Evolutionary conservation across 768 basidiomycete genomes (phyloP).

Genomic region (Boletellus emodensis): DNA sequence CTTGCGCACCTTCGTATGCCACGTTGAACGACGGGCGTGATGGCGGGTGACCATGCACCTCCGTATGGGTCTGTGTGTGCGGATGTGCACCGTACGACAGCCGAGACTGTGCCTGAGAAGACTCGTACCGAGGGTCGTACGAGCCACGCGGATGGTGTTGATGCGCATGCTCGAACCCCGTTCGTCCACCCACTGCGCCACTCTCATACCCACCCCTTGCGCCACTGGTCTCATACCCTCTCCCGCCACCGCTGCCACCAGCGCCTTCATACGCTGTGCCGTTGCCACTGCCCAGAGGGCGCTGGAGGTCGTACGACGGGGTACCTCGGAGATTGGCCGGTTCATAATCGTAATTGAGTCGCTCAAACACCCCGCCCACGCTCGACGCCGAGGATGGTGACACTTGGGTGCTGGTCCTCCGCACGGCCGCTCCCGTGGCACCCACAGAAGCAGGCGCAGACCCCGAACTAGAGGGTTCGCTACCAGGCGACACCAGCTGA

Average conservation of each 20-base stretch:
- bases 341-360: constrained; percentile 22
- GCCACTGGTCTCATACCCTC: constrained; percentile 19
- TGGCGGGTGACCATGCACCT: constrained; percentile 15
- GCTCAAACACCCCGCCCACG: constrained; percentile 20
- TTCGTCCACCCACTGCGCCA: constrained; percentile 10
- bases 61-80: constrained; percentile 15
- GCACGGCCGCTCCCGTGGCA: background rate
- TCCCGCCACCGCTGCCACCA: constrained; percentile 10
- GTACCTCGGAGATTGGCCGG: constrained; percentile 10
- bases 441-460: constrained; percentile 1
- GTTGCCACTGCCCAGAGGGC: constrained; percentile 7
- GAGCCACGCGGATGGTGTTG: constrained; percentile 26
- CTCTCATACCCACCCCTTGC: constrained; percentile 22
- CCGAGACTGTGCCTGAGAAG: constrained; percentile 22
- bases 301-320: constrained; percentile 21
- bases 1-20: constrained; percentile 25
- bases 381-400: constrained; percentile 12
- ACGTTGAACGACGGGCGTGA: constrained; percentile 19
- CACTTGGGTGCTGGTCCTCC: constrained; percentile 15
- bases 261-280: constrained; percentile 16
- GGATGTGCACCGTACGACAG: constrained; percentile 15
- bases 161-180: constrained; percentile 23
- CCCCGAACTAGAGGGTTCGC: constrained; percentile 14
- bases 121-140: constrained; percentile 27
- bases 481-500: constrained; percentile 18